phyloP scores from a whole-genome alignment of 768 basidiomycete genomes.

The Termitomyces sp. region DNA sequence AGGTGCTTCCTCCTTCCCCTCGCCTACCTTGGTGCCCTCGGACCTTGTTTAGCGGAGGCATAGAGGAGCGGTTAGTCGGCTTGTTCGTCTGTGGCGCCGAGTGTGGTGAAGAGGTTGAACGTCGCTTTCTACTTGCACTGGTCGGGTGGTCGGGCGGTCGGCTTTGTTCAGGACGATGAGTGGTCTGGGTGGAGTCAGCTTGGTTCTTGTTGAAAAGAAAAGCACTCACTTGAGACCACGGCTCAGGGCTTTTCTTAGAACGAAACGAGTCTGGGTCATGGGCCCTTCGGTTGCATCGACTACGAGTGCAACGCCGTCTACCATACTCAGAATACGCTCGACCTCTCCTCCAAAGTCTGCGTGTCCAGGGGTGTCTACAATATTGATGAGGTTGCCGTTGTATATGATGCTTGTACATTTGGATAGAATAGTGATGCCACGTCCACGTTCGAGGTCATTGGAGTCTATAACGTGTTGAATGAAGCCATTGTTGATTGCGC shows the following conservation, averaged over 20 bases:
- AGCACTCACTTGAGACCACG: slow-evolving; percentile 35
- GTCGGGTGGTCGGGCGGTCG: slow-evolving; percentile 38
- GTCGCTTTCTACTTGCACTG: slow-evolving; percentile 43
- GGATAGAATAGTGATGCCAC: slow-evolving; percentile 58
- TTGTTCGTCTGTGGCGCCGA: slow-evolving; percentile 47
- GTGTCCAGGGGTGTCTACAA: slow-evolving; percentile 60
- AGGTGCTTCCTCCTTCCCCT: slow-evolving; percentile 99
- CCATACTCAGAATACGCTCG: slow-evolving; percentile 55
- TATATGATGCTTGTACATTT: slow-evolving; percentile 52
- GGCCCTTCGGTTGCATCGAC: slow-evolving; percentile 59
- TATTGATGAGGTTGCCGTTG: slow-evolving; percentile 46
- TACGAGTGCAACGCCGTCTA: slow-evolving; percentile 56
- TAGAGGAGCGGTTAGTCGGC: slow-evolving; percentile 48
- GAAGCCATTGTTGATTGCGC: slow-evolving; percentile 31
- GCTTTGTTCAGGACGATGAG: slow-evolving; percentile 49
- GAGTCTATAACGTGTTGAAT: slow-evolving; percentile 50
- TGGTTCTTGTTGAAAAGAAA: neutral
- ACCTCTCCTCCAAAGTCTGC: slow-evolving; percentile 63
- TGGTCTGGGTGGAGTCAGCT: slow-evolving; percentile 23
- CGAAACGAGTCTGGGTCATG: slow-evolving; percentile 55
- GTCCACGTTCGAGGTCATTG: slow-evolving; percentile 50
- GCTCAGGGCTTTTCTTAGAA: slow-evolving; percentile 40
- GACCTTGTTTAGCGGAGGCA: slow-evolving; percentile 45
- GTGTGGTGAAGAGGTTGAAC: slow-evolving; percentile 45
- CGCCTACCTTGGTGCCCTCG: no score